Base-by-base conservation (phyloP, 2,329 filamentous ascomycete species). In the Ascochyta viciae-villosae region DNA sequence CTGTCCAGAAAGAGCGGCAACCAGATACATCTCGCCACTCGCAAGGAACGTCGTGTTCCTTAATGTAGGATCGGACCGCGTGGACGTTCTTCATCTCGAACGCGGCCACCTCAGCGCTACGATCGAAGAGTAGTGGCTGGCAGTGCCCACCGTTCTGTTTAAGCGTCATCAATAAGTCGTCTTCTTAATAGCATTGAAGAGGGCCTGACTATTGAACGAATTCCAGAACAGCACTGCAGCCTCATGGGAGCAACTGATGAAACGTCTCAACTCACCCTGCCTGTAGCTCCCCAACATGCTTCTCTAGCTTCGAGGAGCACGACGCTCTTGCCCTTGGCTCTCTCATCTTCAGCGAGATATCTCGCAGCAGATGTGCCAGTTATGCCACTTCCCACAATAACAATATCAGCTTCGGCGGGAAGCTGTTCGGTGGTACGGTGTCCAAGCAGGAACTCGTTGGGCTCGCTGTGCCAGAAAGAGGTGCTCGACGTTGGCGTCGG, bases 211-310 rank as follows among this genome's bases (percentile, higher is more conserved):
- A 7, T 23, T 4, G 13, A n/a, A 13, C 9, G n/a, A 12, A 31
- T 8, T 12, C 8, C 10, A 22, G 23, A 37, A 12, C 23, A 35
- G 42, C 47, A 29, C 24, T 16, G 13, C 10, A 22, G n/a, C 7
- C 27, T 50, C 9, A 23, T 37, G 24, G 26, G 3, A 31, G 16
- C 12, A 34, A 24, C 23, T 4, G 24, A 13, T 19, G 31, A 31
- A 15, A 41, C 9, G 1, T 42, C 45, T 33, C 15, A 15, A 66
- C 86, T 81, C 68, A 90, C 88, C 68, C 90, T 78, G n/a, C 90
- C 90, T 1, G 90, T 94, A n/a, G 90, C 90, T 16, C 90, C 90
- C 85, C 85, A 92, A 69, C 90, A 93, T 4, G 87, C 89, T 78
- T 93, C 90, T 65, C 90, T 82, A 13, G 90, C 90, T 76, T 94